phyloP scores from a whole-genome alignment of 805 yeast species.

The Yamadazyma scolyti region DNA sequence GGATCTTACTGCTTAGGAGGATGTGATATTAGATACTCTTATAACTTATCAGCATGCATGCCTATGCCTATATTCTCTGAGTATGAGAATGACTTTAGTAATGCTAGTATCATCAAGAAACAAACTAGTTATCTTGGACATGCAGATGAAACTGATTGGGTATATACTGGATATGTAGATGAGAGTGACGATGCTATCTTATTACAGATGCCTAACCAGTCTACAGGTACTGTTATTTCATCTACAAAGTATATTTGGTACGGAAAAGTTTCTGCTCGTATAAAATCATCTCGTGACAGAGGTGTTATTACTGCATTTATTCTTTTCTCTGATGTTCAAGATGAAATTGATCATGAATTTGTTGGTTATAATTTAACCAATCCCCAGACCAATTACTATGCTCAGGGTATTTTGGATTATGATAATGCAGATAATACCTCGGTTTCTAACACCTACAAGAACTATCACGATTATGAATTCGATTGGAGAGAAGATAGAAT shows the following conservation, averaged over 20 bases:
- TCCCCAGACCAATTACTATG: constrained; percentile 79
- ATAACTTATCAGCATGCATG: constrained; percentile 67
- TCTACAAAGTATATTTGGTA: constrained; percentile 83
- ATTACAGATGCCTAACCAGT: constrained; percentile 69
- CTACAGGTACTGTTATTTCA: constrained; percentile 77
- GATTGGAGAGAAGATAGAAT: constrained; percentile 79
- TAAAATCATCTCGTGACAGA: constrained; percentile 68
- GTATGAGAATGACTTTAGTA: constrained; percentile 24
- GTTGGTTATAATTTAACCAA: constrained; percentile 68
- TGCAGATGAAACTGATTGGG: constrained; percentile 63
- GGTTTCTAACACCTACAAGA: constrained; percentile 53
- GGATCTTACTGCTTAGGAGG: constrained; percentile 81
- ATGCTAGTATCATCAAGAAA: constrained; percentile 20
- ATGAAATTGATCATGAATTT: constrained; percentile 86
- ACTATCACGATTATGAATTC: constrained; percentile 71
- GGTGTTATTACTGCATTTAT: constrained; percentile 88
- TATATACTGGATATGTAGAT: constrained; percentile 59
- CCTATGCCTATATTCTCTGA: constrained; percentile 74
- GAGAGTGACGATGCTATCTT: constrained; percentile 51
- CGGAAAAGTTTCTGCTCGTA: constrained; percentile 67
- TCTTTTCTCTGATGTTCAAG: constrained; percentile 78
- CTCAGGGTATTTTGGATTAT: constrained; percentile 68
- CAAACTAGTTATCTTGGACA: constrained; percentile 62
- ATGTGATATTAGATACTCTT: constrained; percentile 76
- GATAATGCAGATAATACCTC: constrained; percentile 48